Conservation (phyloP, 495 filamentous ascomycete genomes). For the Darksidea phi region DNA sequence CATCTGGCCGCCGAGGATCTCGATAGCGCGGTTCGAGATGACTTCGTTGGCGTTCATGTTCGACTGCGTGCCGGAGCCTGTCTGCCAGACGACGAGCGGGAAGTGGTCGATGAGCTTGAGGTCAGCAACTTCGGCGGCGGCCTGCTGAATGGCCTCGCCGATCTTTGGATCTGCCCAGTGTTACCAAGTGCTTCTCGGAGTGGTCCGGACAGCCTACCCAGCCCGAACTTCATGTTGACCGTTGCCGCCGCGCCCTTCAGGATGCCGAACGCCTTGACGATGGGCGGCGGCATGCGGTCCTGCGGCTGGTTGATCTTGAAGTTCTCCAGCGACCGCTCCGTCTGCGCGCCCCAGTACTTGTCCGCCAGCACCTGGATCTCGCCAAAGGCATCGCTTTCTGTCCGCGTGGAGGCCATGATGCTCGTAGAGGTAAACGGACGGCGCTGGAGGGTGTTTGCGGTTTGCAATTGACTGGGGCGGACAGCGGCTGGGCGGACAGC, state of each 20-base stretch:
- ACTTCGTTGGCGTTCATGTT: slow-evolving; percentile 99
- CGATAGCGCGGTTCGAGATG: slow-evolving; percentile 98
- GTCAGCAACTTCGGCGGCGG: slow-evolving; percentile 87
- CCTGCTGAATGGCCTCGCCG: slow-evolving; percentile 90
- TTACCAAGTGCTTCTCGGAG: slow-evolving; percentile 17
- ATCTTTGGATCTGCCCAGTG: slow-evolving; percentile 71
- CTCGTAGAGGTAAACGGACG: slow-evolving; percentile 22
- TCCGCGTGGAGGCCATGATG: slow-evolving; percentile 56
- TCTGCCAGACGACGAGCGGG: slow-evolving; percentile 98
- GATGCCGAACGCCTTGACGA: slow-evolving; percentile 92
- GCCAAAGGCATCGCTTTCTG: slow-evolving; percentile 95
- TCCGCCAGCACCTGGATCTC: slow-evolving; percentile 85
- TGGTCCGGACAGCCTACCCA: slow-evolving; percentile 60
- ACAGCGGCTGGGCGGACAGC: slow-evolving; percentile 1
- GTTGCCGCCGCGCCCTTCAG: slow-evolving; percentile 94
- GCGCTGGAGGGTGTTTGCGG: background rate
- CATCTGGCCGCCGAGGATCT: slow-evolving; percentile 91
- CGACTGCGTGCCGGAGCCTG: slow-evolving; percentile 95
- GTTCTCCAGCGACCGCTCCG: slow-evolving; percentile 93
- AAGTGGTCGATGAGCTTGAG: slow-evolving; percentile 97
- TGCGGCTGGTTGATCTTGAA: slow-evolving; percentile 99
- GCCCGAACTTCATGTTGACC: slow-evolving; percentile 92
- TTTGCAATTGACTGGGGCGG: slow-evolving; percentile 8
- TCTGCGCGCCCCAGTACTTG: slow-evolving; percentile 99
- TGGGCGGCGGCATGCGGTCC: slow-evolving; percentile 93